Evolutionary conservation across 208 protist species (phyloP).

Genomic region (Phytomonas sp.): DNA sequence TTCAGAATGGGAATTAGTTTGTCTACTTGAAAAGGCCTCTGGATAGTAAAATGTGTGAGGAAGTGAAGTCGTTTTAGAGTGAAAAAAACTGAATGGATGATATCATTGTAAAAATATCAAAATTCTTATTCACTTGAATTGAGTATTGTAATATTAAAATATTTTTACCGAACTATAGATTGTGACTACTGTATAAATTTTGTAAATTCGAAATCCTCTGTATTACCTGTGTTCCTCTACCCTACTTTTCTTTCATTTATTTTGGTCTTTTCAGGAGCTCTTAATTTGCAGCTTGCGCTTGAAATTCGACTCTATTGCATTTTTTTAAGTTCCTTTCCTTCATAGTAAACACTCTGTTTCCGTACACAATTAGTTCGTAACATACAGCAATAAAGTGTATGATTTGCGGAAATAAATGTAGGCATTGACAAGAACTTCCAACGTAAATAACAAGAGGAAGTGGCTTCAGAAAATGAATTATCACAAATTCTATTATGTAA

Average conservation of each 20-base stretch:
- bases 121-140: not conserved
- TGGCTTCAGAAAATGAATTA: constrained; percentile 21
- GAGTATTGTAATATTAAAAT: not conserved
- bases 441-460: not conserved
- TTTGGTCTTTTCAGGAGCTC: not conserved
- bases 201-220: not conserved
- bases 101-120: constrained; percentile 2
- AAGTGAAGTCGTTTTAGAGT: not conserved
- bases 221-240: not conserved
- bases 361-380: constrained; percentile 1
- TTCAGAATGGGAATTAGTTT: constrained; percentile 39
- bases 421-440: not conserved
- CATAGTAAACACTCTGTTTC: not conserved
- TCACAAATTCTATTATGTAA: constrained; percentile 26
- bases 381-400: not conserved
- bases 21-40: constrained; percentile 34
- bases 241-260: not conserved
- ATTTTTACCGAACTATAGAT: not conserved
- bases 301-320: not conserved
- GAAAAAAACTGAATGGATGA: constrained; percentile 8
- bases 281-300: not conserved
- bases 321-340: constrained; percentile 1
- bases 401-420: not conserved
- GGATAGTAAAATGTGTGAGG: not conserved
- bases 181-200: not conserved